Evolutionary conservation across 2,329 filamentous ascomycete genomes (phyloP), one percentile per base, ranked within the genome.

Genomic region (Alternaria gansuensis): DNA sequence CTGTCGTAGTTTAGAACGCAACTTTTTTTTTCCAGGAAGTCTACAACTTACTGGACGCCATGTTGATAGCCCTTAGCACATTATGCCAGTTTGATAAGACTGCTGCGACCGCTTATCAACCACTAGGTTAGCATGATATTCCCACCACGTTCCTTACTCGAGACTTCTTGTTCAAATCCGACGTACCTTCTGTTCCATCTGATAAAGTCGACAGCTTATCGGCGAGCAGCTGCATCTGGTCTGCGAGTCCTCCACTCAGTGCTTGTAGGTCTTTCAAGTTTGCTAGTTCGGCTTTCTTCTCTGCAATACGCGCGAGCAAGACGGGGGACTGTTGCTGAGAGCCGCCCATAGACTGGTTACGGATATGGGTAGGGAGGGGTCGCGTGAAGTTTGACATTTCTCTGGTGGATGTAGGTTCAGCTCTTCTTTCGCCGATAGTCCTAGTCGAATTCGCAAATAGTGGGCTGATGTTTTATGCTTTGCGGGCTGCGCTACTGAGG

Each of bases 21-120:
- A 14, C 43, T 26, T 54, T 33, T 5, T 50, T 10, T 3, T 14
- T 7, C 11, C 10, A 5, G 11, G 14, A 41, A 31, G 34, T 37
- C 37, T 10, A 31, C 6, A 28, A 80, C 87, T 72, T 83, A 93
- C 91, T 85, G 60, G 90, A 93, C 62, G 92, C 92, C 90, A 95
- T 93, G 72, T 90, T 90, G 72, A 96, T 93, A 40, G 91, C 91
- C 65, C 90, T 84, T 60, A 96, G 83, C 64, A 96, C 91, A 69
- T 92, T 93, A 77, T 93, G 90, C 92, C 92, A 96, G 76, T 95
- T 96, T 52, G 89, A 86, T 74, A 96, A 82, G 23, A 96, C 91
- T n/a, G 89, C 85, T 37, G 92, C 91, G 70, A 96, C 92, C 60
- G 90, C 91, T 92, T 54, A 48, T 26, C 53, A 46, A 46, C 36